Evolutionary conservation across 768 basidiomycete genomes (phyloP).

Genomic region (Austroboletus festivus): DNA sequence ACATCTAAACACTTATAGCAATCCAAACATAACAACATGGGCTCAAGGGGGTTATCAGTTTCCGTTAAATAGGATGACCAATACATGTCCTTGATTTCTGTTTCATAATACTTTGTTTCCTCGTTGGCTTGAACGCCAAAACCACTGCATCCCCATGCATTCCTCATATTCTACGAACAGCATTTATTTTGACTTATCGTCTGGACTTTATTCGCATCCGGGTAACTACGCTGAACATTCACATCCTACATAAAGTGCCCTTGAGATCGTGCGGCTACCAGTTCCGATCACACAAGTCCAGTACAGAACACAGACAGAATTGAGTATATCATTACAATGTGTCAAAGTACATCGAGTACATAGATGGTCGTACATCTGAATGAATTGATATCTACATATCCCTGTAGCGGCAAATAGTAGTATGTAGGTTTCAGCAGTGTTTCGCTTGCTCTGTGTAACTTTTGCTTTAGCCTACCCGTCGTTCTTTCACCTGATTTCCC

Average conservation of each 20-base stretch:
- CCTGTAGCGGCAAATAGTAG: no score
- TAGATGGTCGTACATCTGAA: no score
- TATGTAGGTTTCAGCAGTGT: no score
- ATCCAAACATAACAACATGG: constrained; percentile 89
- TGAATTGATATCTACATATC: no score
- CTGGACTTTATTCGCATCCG: constrained; percentile 10
- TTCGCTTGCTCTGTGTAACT: no score
- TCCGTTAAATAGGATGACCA: constrained; percentile 57
- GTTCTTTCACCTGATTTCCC: constrained; percentile 11
- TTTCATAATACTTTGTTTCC: constrained; percentile 4
- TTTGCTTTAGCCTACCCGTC: constrained; percentile 7
- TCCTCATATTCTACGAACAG: constrained; percentile 24
- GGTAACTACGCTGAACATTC: constrained; percentile 5
- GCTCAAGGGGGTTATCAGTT: constrained; percentile 67
- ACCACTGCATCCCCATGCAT: constrained; percentile 20
- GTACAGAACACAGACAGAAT: constrained; percentile 1
- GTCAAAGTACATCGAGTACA: not conserved
- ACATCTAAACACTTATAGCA: constrained; percentile 57
- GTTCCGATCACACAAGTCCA: not conserved
- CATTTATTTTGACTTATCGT: constrained; percentile 27
- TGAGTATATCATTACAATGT: constrained; percentile 5
- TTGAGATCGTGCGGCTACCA: not conserved
- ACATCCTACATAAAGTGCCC: constrained; percentile 13
- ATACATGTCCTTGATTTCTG: constrained; percentile 19
- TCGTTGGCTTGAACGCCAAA: constrained; percentile 8